Evolutionary conservation across 345 rosid genomes (phyloP), one percentile per base, ranked within the genome.

Genomic region (Xanthoceras sorbifolium): DNA sequence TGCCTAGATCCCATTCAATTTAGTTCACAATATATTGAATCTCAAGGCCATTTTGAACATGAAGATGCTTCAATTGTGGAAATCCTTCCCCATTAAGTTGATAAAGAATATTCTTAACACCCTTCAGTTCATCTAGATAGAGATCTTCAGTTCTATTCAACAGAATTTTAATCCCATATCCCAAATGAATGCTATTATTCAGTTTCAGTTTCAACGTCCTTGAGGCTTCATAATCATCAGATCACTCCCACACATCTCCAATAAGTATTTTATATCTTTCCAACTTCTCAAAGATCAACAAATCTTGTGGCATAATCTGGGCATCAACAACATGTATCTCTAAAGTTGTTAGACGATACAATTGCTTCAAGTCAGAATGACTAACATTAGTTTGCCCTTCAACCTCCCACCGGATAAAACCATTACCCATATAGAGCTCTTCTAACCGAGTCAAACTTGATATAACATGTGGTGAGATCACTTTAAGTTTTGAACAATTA

Each of bases 71-170:
- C 80, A 78, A 55, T 7, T 0, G 54, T 14, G 64, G 79, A 70
- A 83, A 73, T 8, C 79, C 85, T 64, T 76, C 44, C 22, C 15
- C 23, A 9, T 63, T 66, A 12, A 83, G 71, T 29, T 79, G 70
- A 55, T 44, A 20, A 26, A 71, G 3, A 28, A 71, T 9, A 50
- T 28, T 72, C 38, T 29, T 62, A 50, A 15, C 55, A 50, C 55
- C 22, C 55, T 50, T 50, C 28, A 69, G 22, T 2, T 55, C 67
- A 57, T 46, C 65, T 9, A 82, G 20, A 67, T 60, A 12, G 46
- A 82, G 9, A 36, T 75, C 46, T 31, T 74, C 77, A 36, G 79
- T 61, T 61, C 32, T 65, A 48, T 59, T 65, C 72, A 82, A 38
- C 34, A 71, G 0, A 28, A 15, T 15, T 31, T 20, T 46, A 1